Evolutionary conservation across 2,329 filamentous ascomycete species (phyloP), one percentile per base, ranked within the genome.

Genomic region (Neoascochyta sp.): DNA sequence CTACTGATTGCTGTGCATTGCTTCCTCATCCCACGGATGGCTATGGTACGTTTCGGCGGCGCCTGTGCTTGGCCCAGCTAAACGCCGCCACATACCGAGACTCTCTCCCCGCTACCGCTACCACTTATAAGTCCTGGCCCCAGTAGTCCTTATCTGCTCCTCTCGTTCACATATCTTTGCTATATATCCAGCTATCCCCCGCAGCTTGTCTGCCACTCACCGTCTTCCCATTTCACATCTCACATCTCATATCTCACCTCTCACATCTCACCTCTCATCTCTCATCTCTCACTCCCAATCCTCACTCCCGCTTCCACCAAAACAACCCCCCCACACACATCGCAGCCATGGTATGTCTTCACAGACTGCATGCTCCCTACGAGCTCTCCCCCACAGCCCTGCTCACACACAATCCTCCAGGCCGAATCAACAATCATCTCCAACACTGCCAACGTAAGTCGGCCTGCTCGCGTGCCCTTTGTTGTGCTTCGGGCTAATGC

Each of bases 361-460:
- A 42, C 36, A 26, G 9, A 16, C 13, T 5, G n/a, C n/a, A n/a
- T n/a, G n/a, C n/a, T n/a, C n/a, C 22, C 18, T 13, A 3, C 24
- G 27, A 30, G 7, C 7, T 7, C 10, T 24, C 22, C 11, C 7
- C 4, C 3, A 18, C 17, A 31, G n/a, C 19, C 13, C 36, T 41
- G 35, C 45, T 49, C 27, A 49, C 45, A 21, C 18, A 38, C 8
- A 21, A 22, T 13, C n/a, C 23, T 21, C 17, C 46, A 65, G 62
- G 60, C 62, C 30, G 50, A 57, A 38, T 64, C 62, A 53, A 49
- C 57, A 37, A 63, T 65, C 40, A 38, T 69, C 48, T 71, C 68
- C 54, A 71, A 71, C 51, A 68, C 68, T 26, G 58, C 63, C 47
- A 70, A 65, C 47, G 68, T 71, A 51, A 63, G 67, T 62, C 24